Base-by-base conservation (phyloP, 1,284 basidiomycete genomes). In the Apiotrichum akiyoshidainum region DNA sequence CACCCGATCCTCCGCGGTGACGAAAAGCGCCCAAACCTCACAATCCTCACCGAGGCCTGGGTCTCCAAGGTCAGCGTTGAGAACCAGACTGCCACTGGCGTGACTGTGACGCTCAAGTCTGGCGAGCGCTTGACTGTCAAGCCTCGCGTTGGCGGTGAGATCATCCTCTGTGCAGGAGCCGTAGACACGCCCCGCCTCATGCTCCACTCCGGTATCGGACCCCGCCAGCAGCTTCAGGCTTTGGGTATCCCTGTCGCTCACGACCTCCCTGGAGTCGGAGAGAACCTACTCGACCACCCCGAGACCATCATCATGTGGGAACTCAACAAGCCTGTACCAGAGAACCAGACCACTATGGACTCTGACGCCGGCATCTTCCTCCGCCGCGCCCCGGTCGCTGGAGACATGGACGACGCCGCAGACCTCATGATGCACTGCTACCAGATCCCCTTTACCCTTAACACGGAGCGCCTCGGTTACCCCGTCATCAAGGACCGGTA, bases 211-310 rank as follows among this genome's bases (percentile, higher is more conserved):
- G 87, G 87, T 42, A 81, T 89, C 50, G 87, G 87, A 0, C 85
- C 86, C 0, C 71, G 67, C 55, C 82, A 83, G 57, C 81, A 85
- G 2, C 74, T 88, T 41, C 66, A 79, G 22, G 68, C 73, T 5
- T 81, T 83, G 40, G 83, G 83, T 44, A 82, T 89, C 52, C 46
- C 52, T 8, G 54, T 65, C 57, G 73, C 75, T 2, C 58, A 73
- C 40, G 81, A 83, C 57, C 74, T 87, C 3, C 85, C 86, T 59
- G 67, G 67, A 41, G 87, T 89, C 52, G 87, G 87, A 1, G 83
- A 86, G 70, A 84, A 87, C 74, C 70, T 88, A 42, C 84, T 86
- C 70, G 86, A 88, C 70, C 86, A 87, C 72, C 64, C 61, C 46
- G 61, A 63, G 56, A 60, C 58, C 13, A 63, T 63, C 50, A 63